Evolutionary conservation across 495 filamentous ascomycete genomes (phyloP).

Genomic region (Trichoderma erinaceum): DNA sequence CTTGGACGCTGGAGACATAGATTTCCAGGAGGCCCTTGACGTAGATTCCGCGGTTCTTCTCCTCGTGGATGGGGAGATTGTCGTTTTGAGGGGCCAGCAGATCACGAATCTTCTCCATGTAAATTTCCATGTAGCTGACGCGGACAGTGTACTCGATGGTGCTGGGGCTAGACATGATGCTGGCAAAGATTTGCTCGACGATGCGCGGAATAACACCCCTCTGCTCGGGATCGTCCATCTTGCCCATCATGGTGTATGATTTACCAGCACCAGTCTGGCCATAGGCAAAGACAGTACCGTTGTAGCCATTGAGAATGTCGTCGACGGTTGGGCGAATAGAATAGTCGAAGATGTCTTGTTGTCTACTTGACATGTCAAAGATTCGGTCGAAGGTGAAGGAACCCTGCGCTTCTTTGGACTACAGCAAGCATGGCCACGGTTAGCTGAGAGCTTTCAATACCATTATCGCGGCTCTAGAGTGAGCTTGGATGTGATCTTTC

Average conservation of each 20-base stretch:
- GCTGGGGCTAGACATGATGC: slow-evolving; percentile 80
- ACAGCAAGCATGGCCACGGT: slow-evolving; percentile 16
- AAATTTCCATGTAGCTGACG: slow-evolving; percentile 99
- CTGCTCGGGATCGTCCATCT: slow-evolving; percentile 83
- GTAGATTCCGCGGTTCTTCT: slow-evolving; percentile 93
- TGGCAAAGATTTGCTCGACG: slow-evolving; percentile 95
- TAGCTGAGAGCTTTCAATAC: not conserved
- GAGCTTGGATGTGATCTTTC: not conserved
- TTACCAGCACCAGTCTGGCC: slow-evolving; percentile 98
- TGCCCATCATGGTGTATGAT: slow-evolving; percentile 99
- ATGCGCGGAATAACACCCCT: slow-evolving; percentile 96
- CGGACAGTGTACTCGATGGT: slow-evolving; percentile 97
- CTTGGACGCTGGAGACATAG: slow-evolving; percentile 90
- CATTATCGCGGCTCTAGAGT: not conserved
- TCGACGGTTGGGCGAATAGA: slow-evolving; percentile 94
- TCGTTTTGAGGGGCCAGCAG: slow-evolving; percentile 86
- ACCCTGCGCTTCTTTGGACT: slow-evolving; percentile 79
- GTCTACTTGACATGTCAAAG: slow-evolving; percentile 84
- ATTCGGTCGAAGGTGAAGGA: slow-evolving; percentile 96
- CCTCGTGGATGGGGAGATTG: slow-evolving; percentile 93
- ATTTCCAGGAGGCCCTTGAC: slow-evolving; percentile 93
- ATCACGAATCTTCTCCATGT: slow-evolving; percentile 98
- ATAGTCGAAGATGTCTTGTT: slow-evolving; percentile 92
- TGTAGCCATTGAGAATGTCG: slow-evolving; percentile 97
- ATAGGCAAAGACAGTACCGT: slow-evolving; percentile 98